Base-by-base conservation (phyloP, 257 asterid genomes). In the Solanum pennellii region DNA sequence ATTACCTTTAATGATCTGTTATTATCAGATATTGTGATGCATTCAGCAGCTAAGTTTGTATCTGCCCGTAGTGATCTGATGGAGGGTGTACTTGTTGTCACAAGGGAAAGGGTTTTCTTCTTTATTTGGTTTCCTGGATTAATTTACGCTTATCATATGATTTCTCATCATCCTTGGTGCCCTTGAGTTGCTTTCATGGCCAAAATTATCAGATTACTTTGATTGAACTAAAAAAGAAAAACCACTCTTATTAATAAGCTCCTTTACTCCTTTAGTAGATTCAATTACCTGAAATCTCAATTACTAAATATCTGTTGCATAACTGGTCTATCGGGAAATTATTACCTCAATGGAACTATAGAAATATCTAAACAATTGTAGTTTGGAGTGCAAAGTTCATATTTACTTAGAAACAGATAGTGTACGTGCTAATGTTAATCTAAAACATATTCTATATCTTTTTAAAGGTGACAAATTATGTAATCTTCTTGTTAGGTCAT, bases 31-130 rank as follows among this genome's bases (percentile, higher is more conserved):
- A 71, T 72, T 33, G 98, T 97, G 89, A 95, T 95, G 99, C 94
- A 93, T 89, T 94, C 98, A 6, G 98, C 98, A 31, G 94, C 99
- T 42, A 95, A 97, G 90, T 97, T 97, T 92, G 94, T 97, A 88
- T 66, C 98, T 79, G 99, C 98, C 84, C 98, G 95, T 89, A 93
- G 96, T 84, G 98, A 97, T 89, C 90, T 94, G 88, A 94, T 97
- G 98, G 98, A 95, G 4, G 98, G 98, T 29, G 92, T 93, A 84
- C 96, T 94, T 91, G 91, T 97, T 65, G 86, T 97, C 69, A 95
- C 91, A 90, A 98, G 95, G 86, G 97, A 95, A 90, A 94, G 96
- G 98, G 96, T 94, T 66, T 74, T 20, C 29, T 23, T 37, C 27
- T 11, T 74, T 73, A 35, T 37, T 7, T 74, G 47, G 31, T 37